Evolutionary conservation across 1,139 yeast genomes (phyloP), one percentile per base, ranked within the genome.

Genomic region (Candida sp.): DNA sequence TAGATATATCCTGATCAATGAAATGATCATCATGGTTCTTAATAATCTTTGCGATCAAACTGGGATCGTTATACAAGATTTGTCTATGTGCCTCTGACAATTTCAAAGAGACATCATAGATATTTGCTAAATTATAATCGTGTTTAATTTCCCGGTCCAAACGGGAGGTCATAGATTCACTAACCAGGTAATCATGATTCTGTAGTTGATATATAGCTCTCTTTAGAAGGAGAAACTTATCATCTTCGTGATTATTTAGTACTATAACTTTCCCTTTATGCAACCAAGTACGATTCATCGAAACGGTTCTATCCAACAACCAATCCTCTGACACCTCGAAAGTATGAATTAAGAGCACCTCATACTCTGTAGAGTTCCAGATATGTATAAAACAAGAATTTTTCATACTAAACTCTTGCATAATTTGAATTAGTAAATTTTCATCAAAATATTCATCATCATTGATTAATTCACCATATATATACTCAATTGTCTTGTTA

Each of bases 1-100:
- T 70, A 25, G 79, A 61, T 52, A 81, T 79, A 53, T 67, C 82
- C 54, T 82, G 87, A 53, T 82, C 75, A 54, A 82, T 82, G 51
- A 82, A 87, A 55, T 83, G 88, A 6, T 68, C 58, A 33, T 64
- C 66, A n/a, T 22, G 12, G 12, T 40, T 21, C 19, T 29, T 19
- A 43, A 36, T 22, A 22, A 38, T 5, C 19, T 30, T 15, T 4
- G 33, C 25, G 15, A 37, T 37, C 12, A 29, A 19, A 19, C 34
- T 15, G 9, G 39, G 39, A 29, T 29, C 27, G 19, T 29, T 37
- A n/a, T 22, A 37, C 21, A 37, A 25, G 3, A 21, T 37, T 19
- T 27, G 8, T 21, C 27, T 12, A 4, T 25, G 15, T 22, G 8
- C 5, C 9, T 21, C 5, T 5, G 23, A 19, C 5, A 37, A 5